These are phyloP conservation scores for Trametes villosa DNA, from an alignment of 768 basidiomycete genomes.

Conservation along the genomic window DNA sequence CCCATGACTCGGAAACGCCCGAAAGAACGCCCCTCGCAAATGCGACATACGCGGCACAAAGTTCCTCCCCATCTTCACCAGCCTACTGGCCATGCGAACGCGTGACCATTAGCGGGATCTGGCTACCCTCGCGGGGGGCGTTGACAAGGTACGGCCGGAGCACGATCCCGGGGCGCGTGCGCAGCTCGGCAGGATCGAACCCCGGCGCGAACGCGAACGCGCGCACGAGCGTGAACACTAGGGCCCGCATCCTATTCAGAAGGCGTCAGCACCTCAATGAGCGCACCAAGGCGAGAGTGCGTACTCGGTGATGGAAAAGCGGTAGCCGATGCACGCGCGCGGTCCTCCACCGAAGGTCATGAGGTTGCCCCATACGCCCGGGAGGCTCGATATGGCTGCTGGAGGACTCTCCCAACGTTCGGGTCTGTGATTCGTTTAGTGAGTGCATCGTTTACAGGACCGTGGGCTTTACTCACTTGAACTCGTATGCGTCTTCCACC, in stretches of 20 bases:
- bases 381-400: conserved; percentile 48
- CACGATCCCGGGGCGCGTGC: too few relatives aligned
- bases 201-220: conserved; percentile 36
- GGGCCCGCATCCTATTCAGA: conserved; percentile 32
- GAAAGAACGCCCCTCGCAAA: too few relatives aligned
- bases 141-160: too few relatives aligned
- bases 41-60: too few relatives aligned
- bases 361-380: conserved; percentile 63
- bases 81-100: too few relatives aligned
- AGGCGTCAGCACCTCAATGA: not conserved
- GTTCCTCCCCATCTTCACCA: too few relatives aligned
- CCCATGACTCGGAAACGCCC: too few relatives aligned
- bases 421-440: conserved; percentile 45
- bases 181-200: too few relatives aligned
- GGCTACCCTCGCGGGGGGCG: too few relatives aligned
- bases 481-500: conserved; percentile 64
- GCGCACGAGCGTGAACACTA: conserved; percentile 37
- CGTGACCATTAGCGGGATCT: too few relatives aligned
- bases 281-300: conserved; percentile 27
- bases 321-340: conserved; percentile 67
- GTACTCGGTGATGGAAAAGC: conserved; percentile 64
- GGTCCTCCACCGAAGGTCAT: conserved; percentile 68
- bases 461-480: too few relatives aligned
- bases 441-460: not conserved
- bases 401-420: conserved; percentile 65